Percentiles rank a stretch among this genome's conserved stretches.
Conservation (phyloP, 106 monocot genomes). For the Amphibolis antarctica region DNA sequence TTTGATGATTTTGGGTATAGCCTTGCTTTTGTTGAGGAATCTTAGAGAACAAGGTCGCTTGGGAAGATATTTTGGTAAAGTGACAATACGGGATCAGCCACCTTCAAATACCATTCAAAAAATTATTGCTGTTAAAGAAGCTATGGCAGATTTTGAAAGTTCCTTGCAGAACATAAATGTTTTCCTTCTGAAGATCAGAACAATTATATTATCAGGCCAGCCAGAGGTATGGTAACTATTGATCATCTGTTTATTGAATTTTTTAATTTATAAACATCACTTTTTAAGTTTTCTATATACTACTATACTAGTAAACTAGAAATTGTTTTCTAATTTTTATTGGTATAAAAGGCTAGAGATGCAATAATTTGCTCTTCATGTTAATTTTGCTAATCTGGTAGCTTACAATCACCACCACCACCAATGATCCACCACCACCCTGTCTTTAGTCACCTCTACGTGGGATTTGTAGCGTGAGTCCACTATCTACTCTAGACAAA, state of each 20-base stretch:
- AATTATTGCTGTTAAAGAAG: slow-evolving; percentile 83
- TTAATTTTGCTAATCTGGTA: no score
- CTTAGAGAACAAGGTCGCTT: slow-evolving; percentile 88
- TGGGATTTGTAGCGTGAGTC: no score
- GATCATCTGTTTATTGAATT: neutral
- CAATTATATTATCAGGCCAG: slow-evolving; percentile 75
- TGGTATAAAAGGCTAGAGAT: no score
- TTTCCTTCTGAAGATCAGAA: slow-evolving; percentile 70
- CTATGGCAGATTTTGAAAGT: slow-evolving; percentile 71
- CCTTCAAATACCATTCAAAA: slow-evolving; percentile 94
- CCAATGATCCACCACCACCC: no score
- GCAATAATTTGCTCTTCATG: no score
- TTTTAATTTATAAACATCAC: no score
- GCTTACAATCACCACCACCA: no score
- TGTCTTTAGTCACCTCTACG: no score
- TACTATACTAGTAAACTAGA: no score
- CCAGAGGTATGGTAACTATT: slow-evolving; percentile 55
- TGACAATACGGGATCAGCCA: slow-evolving; percentile 86
- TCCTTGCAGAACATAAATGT: slow-evolving; percentile 74
- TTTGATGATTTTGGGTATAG: slow-evolving; percentile 34
- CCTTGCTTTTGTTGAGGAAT: slow-evolving; percentile 65
- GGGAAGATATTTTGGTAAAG: slow-evolving; percentile 83
- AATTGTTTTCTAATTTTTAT: no score
- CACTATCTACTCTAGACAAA: no score
- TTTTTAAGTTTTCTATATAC: no score